phyloP scores from a whole-genome alignment of 441 rosid species.

The Euphorbia schlechtendalii region DNA sequence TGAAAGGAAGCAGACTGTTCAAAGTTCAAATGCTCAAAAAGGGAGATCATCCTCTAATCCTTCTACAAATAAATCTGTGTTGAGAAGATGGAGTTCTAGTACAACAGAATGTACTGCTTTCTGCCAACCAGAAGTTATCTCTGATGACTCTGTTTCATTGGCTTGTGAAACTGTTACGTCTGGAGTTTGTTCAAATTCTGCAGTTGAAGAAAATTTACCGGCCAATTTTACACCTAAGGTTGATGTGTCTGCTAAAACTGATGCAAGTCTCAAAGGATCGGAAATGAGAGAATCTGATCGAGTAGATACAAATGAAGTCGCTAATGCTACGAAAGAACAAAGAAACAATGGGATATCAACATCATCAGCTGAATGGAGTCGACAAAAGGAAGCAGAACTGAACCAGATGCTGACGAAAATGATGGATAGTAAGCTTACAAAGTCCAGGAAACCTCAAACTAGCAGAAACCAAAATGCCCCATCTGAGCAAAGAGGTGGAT shows the following conservation, averaged over 20 bases:
- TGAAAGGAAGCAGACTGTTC: constrained; percentile 55
- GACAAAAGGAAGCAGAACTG: constrained; percentile 48
- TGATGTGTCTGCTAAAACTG: constrained; percentile 23
- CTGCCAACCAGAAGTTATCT: constrained; percentile 25
- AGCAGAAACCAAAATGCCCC: constrained; percentile 23
- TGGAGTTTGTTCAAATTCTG: constrained; percentile 24
- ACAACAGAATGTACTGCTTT: constrained; percentile 36
- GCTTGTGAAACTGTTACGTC: constrained; percentile 21
- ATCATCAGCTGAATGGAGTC: constrained; percentile 42
- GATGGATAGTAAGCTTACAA: constrained; percentile 31
- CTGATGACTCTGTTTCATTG: constrained; percentile 26
- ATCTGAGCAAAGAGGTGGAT: constrained; percentile 48
- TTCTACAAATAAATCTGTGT: constrained; percentile 41
- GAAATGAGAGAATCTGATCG: constrained; percentile 24
- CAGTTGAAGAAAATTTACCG: constrained; percentile 25
- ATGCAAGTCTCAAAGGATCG: constrained; percentile 21
- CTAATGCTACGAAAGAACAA: constrained; percentile 19
- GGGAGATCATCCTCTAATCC: constrained; percentile 28
- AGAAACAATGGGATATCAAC: constrained; percentile 27
- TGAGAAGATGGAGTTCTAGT: constrained; percentile 72
- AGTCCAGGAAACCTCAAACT: constrained; percentile 23
- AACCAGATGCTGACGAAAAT: constrained; percentile 46
- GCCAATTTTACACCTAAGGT: constrained; percentile 22
- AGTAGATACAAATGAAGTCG: constrained; percentile 21
- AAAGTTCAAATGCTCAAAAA: constrained; percentile 24